phyloP scores from a whole-genome alignment of 768 basidiomycete genomes.

The Pulveroboletus sp. region DNA sequence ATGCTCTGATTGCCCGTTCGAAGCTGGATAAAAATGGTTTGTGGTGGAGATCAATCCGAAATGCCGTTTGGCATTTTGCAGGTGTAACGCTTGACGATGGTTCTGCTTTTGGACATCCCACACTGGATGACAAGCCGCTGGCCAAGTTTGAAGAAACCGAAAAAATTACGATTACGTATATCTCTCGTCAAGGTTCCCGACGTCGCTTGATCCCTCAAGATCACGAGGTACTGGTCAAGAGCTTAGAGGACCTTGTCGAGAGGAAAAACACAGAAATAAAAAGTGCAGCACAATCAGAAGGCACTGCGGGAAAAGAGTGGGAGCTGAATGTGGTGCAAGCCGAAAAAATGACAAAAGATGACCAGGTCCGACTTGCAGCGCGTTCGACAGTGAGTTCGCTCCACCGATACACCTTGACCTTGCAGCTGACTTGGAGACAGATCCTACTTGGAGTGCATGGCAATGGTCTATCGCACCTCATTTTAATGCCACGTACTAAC shows the following conservation, averaged over 20 bases:
- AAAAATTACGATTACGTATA: slow-evolving; percentile 67
- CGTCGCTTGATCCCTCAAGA: slow-evolving; percentile 53
- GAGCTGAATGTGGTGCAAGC: slow-evolving; percentile 60
- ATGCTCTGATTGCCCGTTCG: slow-evolving; percentile 42
- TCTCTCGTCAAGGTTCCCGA: slow-evolving; percentile 59
- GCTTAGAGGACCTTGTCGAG: slow-evolving; percentile 48
- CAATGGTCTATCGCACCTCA: slow-evolving; percentile 81
- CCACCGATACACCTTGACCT: background rate
- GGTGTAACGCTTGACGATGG: slow-evolving; percentile 43
- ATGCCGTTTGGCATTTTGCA: slow-evolving; percentile 65
- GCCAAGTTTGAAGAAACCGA: slow-evolving; percentile 38
- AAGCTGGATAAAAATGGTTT: slow-evolving; percentile 37
- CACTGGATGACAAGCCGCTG: background rate
- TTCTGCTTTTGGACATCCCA: slow-evolving; percentile 19
- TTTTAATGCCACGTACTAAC: slow-evolving; percentile 76
- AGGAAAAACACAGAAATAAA: slow-evolving; percentile 30
- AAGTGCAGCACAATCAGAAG: background rate
- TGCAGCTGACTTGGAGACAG: slow-evolving; percentile 32
- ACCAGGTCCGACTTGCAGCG: slow-evolving; percentile 65
- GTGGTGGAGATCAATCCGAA: slow-evolving; percentile 81
- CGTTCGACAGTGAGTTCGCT: slow-evolving; percentile 60
- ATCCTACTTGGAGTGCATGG: slow-evolving; percentile 74
- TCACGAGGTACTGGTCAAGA: slow-evolving; percentile 51
- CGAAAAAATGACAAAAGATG: slow-evolving; percentile 69
- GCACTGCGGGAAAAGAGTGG: slow-evolving; percentile 38